phyloP scores from a whole-genome alignment of 1,139 yeast species.

The Candida mesenterica region DNA sequence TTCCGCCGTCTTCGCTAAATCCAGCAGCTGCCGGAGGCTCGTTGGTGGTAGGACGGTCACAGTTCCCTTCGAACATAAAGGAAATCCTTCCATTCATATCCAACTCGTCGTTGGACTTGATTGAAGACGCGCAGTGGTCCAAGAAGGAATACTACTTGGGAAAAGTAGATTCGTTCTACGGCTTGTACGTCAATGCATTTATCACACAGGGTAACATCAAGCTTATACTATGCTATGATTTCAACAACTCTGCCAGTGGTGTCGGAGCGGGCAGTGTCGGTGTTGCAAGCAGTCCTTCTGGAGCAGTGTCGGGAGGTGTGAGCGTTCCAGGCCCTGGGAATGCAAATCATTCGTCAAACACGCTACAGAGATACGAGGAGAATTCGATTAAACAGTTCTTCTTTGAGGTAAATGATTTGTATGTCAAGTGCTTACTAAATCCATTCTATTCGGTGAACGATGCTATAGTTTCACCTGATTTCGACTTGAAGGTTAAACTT shows the following conservation, averaged over 20 bases:
- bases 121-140: constrained; percentile 88
- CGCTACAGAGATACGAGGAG: constrained; percentile 48
- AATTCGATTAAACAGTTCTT: constrained; percentile 81
- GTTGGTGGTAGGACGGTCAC: constrained; percentile 55
- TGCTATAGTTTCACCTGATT: constrained; percentile 69
- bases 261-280: too few species aligned
- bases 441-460: constrained; percentile 83
- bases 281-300: not conserved
- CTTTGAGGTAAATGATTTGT: constrained; percentile 80
- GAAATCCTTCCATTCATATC: constrained; percentile 87
- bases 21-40: constrained; percentile 29
- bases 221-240: constrained; percentile 74
- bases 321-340: not conserved
- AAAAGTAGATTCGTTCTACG: constrained; percentile 82
- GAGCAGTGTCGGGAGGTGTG: not conserved
- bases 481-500: constrained; percentile 71
- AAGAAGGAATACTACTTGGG: constrained; percentile 65
- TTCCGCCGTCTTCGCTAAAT: constrained; percentile 9
- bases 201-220: constrained; percentile 87
- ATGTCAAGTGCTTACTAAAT: constrained; percentile 78
- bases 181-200: constrained; percentile 75
- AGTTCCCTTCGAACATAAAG: constrained; percentile 66
- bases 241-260: constrained; percentile 11
- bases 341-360: constrained; percentile 1
- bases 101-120: constrained; percentile 83